Conservation (phyloP, 2,329 filamentous ascomycete genomes). For the Xylaria sp. region DNA sequence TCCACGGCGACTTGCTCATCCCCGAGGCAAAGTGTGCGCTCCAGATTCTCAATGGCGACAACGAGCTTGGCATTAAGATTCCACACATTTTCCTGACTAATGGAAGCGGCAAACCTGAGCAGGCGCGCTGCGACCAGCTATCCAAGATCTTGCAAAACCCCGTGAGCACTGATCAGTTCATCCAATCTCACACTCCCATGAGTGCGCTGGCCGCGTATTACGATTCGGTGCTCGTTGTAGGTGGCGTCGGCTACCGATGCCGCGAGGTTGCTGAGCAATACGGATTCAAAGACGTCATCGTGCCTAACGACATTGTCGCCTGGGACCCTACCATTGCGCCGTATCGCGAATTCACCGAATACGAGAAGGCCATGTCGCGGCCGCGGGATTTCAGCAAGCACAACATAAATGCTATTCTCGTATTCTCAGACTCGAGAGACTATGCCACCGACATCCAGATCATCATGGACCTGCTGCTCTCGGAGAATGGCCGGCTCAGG, state of each 20-base stretch:
- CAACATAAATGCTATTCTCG: constrained; percentile 79
- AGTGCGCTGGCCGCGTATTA: constrained; percentile 80
- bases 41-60: constrained; percentile 78
- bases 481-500: constrained; percentile 72
- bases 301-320: constrained; percentile 78
- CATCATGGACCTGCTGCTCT: constrained; percentile 77
- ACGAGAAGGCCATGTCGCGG: constrained; percentile 73
- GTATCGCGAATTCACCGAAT: constrained; percentile 74
- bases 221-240: constrained; percentile 78
- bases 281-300: constrained; percentile 78
- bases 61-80: constrained; percentile 82
- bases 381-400: constrained; percentile 77
- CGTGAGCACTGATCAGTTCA: constrained; percentile 78
- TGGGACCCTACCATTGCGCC: constrained; percentile 76
- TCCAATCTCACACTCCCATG: constrained; percentile 82
- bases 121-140: constrained; percentile 72
- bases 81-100: constrained; percentile 80
- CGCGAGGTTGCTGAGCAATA: constrained; percentile 78
- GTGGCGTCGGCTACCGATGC: constrained; percentile 79
- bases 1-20: constrained; percentile 77
- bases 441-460: constrained; percentile 81
- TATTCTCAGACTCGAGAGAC: constrained; percentile 79
- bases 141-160: constrained; percentile 73
- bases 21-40: constrained; percentile 73
- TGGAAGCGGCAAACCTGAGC: constrained; percentile 77